phyloP scores from a whole-genome alignment of 352 stramenopile genomes.

The Globisporangium yorkense region DNA sequence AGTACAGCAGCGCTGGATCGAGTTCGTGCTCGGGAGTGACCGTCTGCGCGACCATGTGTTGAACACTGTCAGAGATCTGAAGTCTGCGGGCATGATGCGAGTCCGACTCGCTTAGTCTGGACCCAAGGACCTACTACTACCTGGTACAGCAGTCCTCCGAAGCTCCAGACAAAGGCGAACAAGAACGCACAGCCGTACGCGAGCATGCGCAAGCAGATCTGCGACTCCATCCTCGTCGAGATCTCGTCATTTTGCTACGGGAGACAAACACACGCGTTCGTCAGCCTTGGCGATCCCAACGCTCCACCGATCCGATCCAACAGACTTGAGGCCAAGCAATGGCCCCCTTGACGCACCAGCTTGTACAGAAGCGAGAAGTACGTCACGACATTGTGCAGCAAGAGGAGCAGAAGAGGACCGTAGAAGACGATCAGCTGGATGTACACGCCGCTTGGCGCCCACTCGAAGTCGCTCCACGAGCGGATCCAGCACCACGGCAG shows the following conservation, averaged over 20 bases:
- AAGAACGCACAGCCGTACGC: slow-evolving; percentile 60
- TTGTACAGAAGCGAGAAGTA: slow-evolving; percentile 58
- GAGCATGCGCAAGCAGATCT: slow-evolving; percentile 60
- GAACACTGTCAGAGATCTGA: background rate
- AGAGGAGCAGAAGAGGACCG: slow-evolving; percentile 33
- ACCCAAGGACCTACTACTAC: slow-evolving; percentile 4
- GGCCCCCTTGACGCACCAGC: slow-evolving; percentile 24
- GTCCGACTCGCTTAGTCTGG: too few species aligned
- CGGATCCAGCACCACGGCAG: slow-evolving; percentile 75
- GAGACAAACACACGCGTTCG: background rate
- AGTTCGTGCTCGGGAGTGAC: slow-evolving; percentile 41
- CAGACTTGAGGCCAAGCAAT: background rate
- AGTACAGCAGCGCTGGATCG: slow-evolving; percentile 42
- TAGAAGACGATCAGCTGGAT: slow-evolving; percentile 67
- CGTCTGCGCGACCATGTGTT: slow-evolving; percentile 8
- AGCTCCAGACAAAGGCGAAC: slow-evolving; percentile 35
- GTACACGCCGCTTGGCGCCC: slow-evolving; percentile 38
- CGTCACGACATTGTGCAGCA: slow-evolving; percentile 54
- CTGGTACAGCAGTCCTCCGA: slow-evolving; percentile 45
- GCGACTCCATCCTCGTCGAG: slow-evolving; percentile 61
- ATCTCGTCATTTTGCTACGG: slow-evolving; percentile 36
- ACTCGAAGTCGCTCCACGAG: slow-evolving; percentile 56
- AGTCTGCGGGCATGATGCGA: too few species aligned
- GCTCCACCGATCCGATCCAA: background rate
- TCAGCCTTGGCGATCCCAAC: background rate